Conservation (phyloP, 495 filamentous ascomycete genomes). For the Aspergillus diversus region DNA sequence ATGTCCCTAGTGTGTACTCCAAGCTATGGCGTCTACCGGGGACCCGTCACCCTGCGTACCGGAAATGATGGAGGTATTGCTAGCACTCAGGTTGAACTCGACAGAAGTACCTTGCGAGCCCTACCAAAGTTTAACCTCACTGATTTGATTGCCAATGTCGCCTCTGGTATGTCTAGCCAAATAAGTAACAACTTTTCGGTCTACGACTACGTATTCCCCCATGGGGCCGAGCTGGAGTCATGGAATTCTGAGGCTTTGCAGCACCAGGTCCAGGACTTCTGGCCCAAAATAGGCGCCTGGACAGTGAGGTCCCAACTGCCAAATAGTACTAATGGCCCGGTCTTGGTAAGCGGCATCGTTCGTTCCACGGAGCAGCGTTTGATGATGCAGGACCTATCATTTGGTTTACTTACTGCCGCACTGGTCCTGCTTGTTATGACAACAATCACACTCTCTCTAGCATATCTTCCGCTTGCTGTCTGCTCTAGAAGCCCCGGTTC, state of each 20-base stretch:
- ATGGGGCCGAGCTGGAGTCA: too few relatives aligned
- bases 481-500: neutral
- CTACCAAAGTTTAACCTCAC: neutral
- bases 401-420: neutral
- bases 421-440: neutral
- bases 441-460: neutral
- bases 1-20: neutral
- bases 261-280: neutral
- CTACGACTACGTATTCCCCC: neutral
- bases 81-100: neutral
- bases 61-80: neutral
- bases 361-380: neutral
- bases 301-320: too few relatives aligned
- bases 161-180: too few relatives aligned
- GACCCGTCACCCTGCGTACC: neutral
- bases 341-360: neutral
- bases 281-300: too few relatives aligned
- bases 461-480: neutral
- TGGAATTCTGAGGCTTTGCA: neutral
- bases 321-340: too few relatives aligned
- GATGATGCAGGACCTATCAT: neutral
- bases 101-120: neutral
- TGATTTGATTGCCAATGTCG: too few relatives aligned
- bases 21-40: neutral
- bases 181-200: neutral